A percentile compares a stretch with the other conserved stretches of the same genome.
Conservation (phyloP, 306 rosid species). For the Parietaria judaica region DNA sequence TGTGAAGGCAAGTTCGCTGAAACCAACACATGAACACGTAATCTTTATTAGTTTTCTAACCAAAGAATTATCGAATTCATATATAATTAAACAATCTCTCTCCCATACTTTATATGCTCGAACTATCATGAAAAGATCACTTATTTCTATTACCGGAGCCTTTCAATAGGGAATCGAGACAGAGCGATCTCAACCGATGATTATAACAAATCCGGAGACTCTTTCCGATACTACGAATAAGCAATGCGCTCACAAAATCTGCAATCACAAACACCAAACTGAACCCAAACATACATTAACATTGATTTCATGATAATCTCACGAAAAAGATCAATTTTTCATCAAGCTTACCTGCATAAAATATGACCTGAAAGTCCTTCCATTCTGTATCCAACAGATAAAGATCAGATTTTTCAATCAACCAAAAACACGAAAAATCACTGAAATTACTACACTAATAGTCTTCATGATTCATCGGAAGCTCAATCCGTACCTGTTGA, state of each 20-base stretch:
- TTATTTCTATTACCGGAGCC: slow-evolving; percentile 67
- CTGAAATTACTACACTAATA: no score
- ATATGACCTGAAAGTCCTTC: slow-evolving; percentile 72
- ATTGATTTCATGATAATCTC: slow-evolving; percentile 27
- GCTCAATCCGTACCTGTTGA: slow-evolving; percentile 46
- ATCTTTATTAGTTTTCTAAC: slow-evolving; percentile 16
- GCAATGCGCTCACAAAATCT: slow-evolving; percentile 64
- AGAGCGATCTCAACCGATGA: slow-evolving; percentile 45
- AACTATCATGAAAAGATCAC: no score
- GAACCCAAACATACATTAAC: slow-evolving; percentile 47
- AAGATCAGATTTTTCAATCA: no score
- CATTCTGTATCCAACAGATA: slow-evolving; percentile 36
- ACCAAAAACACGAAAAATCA: no score
- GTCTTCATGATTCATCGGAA: no score
- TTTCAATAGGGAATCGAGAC: slow-evolving; percentile 38
- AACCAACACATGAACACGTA: slow-evolving; percentile 16
- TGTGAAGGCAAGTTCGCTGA: slow-evolving; percentile 38
- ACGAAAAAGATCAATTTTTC: no score
- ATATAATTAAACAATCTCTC: no score
- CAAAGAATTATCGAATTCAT: no score
- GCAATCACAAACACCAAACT: slow-evolving; percentile 78
- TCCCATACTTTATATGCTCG: no score
- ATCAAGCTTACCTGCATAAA: slow-evolving; percentile 64
- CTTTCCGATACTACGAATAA: slow-evolving; percentile 59
- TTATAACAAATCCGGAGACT: slow-evolving; percentile 48